Evolutionary conservation across 2,329 filamentous ascomycete genomes (phyloP).

Genomic region (Aspergillaceae sp.): DNA sequence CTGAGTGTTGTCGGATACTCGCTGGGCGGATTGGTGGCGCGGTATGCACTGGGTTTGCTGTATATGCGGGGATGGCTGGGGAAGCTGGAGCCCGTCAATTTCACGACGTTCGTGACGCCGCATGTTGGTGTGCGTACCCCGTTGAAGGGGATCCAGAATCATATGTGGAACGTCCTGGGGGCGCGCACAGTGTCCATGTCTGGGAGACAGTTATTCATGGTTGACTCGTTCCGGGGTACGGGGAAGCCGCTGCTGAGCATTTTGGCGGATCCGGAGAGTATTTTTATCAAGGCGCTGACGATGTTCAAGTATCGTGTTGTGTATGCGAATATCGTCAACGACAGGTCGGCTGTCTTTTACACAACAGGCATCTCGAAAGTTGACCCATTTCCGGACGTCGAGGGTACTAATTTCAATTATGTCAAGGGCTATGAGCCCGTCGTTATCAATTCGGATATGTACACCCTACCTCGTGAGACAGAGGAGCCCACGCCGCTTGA

Average conservation of each 20-base stretch:
- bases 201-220: slow-evolving; percentile 76
- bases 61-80: slow-evolving; percentile 74
- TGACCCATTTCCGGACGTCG: slow-evolving; percentile 65
- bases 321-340: slow-evolving; percentile 83
- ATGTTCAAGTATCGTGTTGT: slow-evolving; percentile 68
- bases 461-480: slow-evolving; percentile 21
- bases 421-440: slow-evolving; percentile 65
- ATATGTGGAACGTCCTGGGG: slow-evolving; percentile 74
- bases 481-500: slow-evolving; percentile 10
- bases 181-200: slow-evolving; percentile 73
- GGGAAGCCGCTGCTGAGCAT: slow-evolving; percentile 71
- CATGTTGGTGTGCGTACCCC: slow-evolving; percentile 70
- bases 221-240: slow-evolving; percentile 77
- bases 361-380: slow-evolving; percentile 69
- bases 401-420: slow-evolving; percentile 63
- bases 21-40: slow-evolving; percentile 73
- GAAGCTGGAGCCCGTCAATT: slow-evolving; percentile 76
- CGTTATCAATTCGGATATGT: slow-evolving; percentile 53
- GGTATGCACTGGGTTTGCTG: slow-evolving; percentile 79
- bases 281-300: slow-evolving; percentile 73
- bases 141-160: slow-evolving; percentile 55
- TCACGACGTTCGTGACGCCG: slow-evolving; percentile 83
- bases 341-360: slow-evolving; percentile 72
- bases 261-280: slow-evolving; percentile 71
- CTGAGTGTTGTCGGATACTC: slow-evolving; percentile 86